phyloP scores from a whole-genome alignment of 768 basidiomycete genomes.

The Lactifluus hygrophoroides region DNA sequence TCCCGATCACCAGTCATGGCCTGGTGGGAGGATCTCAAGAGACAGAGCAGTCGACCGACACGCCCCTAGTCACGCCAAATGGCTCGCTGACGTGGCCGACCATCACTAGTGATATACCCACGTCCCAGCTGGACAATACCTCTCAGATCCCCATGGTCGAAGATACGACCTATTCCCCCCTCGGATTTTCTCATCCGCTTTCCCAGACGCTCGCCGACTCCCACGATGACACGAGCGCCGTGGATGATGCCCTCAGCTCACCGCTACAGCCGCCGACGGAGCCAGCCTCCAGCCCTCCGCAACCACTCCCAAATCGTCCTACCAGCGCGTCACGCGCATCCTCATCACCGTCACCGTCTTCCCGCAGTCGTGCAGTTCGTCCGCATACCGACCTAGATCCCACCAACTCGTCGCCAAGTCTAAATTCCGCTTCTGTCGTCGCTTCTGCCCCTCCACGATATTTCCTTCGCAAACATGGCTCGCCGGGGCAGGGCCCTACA shows the following conservation, averaged over 20 bases:
- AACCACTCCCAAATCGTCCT: neutral
- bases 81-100: constrained; percentile 42
- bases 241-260: neutral
- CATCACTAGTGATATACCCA: constrained; percentile 27
- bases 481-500: neutral
- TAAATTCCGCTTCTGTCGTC: neutral
- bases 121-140: constrained; percentile 32
- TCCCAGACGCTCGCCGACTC: constrained; percentile 3
- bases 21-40: constrained; percentile 32
- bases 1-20: constrained; percentile 2
- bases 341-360: constrained; percentile 6
- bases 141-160: constrained; percentile 26
- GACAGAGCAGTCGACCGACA: constrained; percentile 38
- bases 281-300: neutral
- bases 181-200: constrained; percentile 27
- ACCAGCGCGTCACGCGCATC: neutral
- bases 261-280: neutral
- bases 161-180: constrained; percentile 32
- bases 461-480: constrained; percentile 21
- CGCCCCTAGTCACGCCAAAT: constrained; percentile 47
- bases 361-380: neutral
- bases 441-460: constrained; percentile 20
- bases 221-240: neutral
- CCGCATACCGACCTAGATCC: neutral
- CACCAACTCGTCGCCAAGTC: neutral